Base-by-base conservation (phyloP, 208 protist genomes). In the Leishmania martiniquensis region DNA sequence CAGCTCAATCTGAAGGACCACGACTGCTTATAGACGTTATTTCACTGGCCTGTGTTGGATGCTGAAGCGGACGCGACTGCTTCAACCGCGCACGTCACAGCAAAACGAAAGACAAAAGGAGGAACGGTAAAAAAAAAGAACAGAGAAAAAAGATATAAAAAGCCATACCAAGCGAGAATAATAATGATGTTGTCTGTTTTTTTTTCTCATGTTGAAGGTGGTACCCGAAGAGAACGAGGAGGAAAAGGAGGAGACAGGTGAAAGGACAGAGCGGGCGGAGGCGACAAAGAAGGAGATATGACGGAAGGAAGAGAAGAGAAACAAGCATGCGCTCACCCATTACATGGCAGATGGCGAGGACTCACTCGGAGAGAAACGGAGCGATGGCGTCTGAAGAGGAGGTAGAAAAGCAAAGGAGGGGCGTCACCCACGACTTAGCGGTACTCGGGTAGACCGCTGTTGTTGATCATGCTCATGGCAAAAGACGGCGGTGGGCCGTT, bases 391-490 rank as follows among this genome's bases (percentile, higher is more conserved):
- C 44, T 32, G 37, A 39, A 47, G 57, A 71, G 71, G 42, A 75
- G 70, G 39, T n/a, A 77, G 72, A 75, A 52, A 72, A 78, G 52
- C 25, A 5, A 74, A 29, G 20, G 22, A 32, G 1, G 5, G 9
- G 70, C 45, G 22, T 29, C n/a, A 34, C 5, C 32, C 59, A 44
- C 52, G 7, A 34, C 34, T 84, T 72, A 88, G n/a, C 77, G 85
- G 74, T 84, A 86, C 65, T 79, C 81, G 7, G 79, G 76, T 4
- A 82, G 60, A 4, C 52, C 54, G 37, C 57, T 81, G 57, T 80
- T 72, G 37, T 79, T 80, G 34, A 88, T 82, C 77, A 92, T 87
- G 66, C 89, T 84, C 76, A 91, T 87, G 17, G 81, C 77, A 74
- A 91, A 89, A 39, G 79, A 80, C n/a, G 82, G 84, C 20, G 84